These are phyloP conservation scores for Styphnolobium japonicum DNA, from an alignment of 306 rosid species.

Conservation along the genomic window DNA sequence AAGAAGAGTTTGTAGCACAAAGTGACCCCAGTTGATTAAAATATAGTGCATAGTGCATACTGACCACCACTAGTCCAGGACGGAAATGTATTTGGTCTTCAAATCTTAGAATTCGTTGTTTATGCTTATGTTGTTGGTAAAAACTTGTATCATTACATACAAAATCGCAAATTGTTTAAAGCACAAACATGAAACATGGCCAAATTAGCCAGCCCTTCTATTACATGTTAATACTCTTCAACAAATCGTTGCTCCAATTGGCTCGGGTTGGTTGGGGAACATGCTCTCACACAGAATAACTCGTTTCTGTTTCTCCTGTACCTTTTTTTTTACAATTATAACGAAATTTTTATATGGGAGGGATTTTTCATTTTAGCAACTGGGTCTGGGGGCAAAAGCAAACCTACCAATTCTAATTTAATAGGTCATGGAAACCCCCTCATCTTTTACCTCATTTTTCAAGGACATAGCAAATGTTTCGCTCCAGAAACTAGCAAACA, in stretches of 20 bases:
- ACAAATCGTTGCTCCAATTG: conserved; percentile 34
- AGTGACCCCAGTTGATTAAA: neutral
- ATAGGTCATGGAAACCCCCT: conserved; percentile 16
- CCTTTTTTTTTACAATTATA: conserved; percentile 28
- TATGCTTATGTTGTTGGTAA: conserved; percentile 4
- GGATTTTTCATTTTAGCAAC: conserved; percentile 5
- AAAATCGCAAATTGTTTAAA: conserved; percentile 34
- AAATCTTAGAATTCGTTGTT: conserved; percentile 21
- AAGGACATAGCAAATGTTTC: conserved; percentile 34
- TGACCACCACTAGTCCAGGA: neutral
- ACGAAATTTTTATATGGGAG: conserved; percentile 19
- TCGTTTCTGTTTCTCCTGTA: conserved; percentile 25
- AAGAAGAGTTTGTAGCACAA: neutral
- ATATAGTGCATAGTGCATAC: neutral
- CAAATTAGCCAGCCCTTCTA: conserved; percentile 34
- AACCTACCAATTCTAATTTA: conserved; percentile 35
- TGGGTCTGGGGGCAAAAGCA: conserved; percentile 19
- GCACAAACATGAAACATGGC: conserved; percentile 32
- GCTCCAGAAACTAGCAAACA: conserved; percentile 64
- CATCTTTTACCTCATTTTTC: conserved; percentile 33
- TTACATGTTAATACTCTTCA: conserved; percentile 16
- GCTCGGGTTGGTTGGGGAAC: conserved; percentile 33
- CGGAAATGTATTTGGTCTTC: neutral
- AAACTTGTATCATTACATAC: conserved; percentile 35
- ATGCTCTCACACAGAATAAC: conserved; percentile 27